phyloP scores from a whole-genome alignment of 164 flowering plant genomes.

The Chimonanthus salicifolius region DNA sequence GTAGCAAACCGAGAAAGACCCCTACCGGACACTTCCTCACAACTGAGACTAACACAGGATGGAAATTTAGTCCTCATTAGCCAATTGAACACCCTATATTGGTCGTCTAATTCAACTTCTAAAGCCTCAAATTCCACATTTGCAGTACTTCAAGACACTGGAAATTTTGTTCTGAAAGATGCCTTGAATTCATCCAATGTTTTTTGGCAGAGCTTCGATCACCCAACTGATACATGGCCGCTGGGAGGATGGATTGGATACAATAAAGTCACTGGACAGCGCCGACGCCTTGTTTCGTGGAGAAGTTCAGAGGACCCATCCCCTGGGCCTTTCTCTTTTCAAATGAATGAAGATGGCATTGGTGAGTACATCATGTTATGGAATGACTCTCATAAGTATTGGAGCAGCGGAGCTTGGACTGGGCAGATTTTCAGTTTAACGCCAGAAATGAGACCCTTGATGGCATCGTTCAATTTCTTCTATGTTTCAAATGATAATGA shows the following conservation, averaged over 20 bases:
- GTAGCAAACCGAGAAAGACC: too few species aligned
- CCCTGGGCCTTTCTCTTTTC: slow-evolving; percentile 44
- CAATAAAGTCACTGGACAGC: slow-evolving; percentile 23
- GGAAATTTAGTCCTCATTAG: slow-evolving; percentile 19
- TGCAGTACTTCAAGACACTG: slow-evolving; percentile 24
- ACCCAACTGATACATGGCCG: slow-evolving; percentile 55
- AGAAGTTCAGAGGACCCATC: slow-evolving; percentile 55
- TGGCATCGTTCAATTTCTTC: not conserved
- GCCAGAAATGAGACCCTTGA: too few species aligned
- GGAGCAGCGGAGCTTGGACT: too few species aligned
- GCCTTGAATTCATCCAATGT: slow-evolving; percentile 15
- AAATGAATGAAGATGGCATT: slow-evolving; percentile 32
- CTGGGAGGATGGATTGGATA: slow-evolving; percentile 42
- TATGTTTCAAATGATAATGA: slow-evolving; percentile 24
- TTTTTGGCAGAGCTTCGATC: slow-evolving; percentile 70
- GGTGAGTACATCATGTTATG: slow-evolving; percentile 12
- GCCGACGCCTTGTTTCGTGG: slow-evolving; percentile 48
- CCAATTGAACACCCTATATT: slow-evolving; percentile 10
- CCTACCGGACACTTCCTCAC: not conserved
- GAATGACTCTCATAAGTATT: not conserved
- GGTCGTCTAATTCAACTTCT: slow-evolving; percentile 27
- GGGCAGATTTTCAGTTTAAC: too few species aligned
- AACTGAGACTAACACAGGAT: slow-evolving; percentile 16
- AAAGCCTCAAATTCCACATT: slow-evolving; percentile 7
- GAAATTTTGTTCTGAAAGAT: slow-evolving; percentile 28